Conservation (phyloP, 2,329 filamentous ascomycete genomes). For the Botrytis medusae region DNA sequence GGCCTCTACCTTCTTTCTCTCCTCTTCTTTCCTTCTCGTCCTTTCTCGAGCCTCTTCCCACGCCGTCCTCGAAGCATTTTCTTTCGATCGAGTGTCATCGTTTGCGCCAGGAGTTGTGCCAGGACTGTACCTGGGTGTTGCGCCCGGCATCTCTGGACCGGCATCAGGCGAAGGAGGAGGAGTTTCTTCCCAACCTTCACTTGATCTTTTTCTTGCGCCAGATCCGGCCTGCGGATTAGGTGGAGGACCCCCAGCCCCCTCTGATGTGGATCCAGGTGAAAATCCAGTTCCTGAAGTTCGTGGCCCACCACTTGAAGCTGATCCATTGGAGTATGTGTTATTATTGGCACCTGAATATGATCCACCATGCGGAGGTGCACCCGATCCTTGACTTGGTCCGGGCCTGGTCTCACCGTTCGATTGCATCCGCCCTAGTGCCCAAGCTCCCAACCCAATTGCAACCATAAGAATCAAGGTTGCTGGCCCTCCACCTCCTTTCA, state of each 20-base stretch:
- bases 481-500: conserved; percentile 69
- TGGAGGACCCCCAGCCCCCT: conserved; percentile 27
- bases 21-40: conserved; percentile 64
- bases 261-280: conserved; percentile 17
- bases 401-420: conserved; percentile 43
- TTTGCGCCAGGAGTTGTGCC: conserved; percentile 26
- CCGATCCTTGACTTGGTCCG: conserved; percentile 32
- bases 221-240: conserved; percentile 22
- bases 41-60: conserved; percentile 73
- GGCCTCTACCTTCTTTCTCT: conserved; percentile 60
- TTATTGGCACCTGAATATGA: conserved; percentile 28
- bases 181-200: conserved; percentile 17
- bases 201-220: conserved; percentile 19
- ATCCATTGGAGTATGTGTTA: conserved; percentile 32
- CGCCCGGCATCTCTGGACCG: conserved; percentile 23
- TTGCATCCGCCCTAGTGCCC: conserved; percentile 71
- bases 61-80: conserved; percentile 46
- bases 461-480: conserved; percentile 71
- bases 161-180: conserved; percentile 20
- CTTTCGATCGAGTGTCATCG: conserved; percentile 24
- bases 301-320: conserved; percentile 27
- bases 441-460: conserved; percentile 73
- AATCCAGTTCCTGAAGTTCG: conserved; percentile 15
- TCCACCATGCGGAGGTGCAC: conserved; percentile 26
- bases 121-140: conserved; percentile 8